phyloP scores from a whole-genome alignment of 2,329 filamentous ascomycete species.

The Parastagonospora avenae region DNA sequence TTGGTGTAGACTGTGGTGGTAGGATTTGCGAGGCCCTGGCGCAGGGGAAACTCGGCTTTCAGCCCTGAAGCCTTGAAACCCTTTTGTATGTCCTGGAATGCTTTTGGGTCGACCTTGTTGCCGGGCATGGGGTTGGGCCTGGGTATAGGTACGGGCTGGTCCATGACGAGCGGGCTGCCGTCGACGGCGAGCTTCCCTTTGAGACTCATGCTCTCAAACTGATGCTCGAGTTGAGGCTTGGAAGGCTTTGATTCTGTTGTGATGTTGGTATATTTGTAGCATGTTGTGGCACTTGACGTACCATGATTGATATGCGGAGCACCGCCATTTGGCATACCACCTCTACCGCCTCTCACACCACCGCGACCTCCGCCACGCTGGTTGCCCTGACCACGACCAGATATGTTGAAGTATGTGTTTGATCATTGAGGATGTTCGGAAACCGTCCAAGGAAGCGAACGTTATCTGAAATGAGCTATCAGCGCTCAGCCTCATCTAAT shows the following conservation, averaged over 20 bases:
- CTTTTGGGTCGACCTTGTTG: background rate
- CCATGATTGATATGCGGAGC: background rate
- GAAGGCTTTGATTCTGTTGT: background rate
- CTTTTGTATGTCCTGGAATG: background rate
- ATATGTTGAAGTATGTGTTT: background rate
- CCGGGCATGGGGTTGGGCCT: background rate
- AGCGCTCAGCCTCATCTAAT: background rate
- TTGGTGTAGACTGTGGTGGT: slow-evolving; percentile 7
- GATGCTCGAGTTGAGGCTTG: background rate
- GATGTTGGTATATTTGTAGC: background rate
- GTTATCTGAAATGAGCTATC: background rate
- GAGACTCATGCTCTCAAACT: background rate
- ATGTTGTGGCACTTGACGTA: background rate
- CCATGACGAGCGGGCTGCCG: slow-evolving; percentile 6
- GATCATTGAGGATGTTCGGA: background rate
- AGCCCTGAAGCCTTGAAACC: background rate
- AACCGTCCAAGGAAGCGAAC: background rate
- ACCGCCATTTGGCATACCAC: background rate
- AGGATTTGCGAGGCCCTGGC: background rate
- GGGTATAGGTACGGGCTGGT: background rate
- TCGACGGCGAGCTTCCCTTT: slow-evolving; percentile 1
- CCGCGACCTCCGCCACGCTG: background rate
- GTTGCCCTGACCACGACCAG: background rate
- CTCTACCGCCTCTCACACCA: background rate
- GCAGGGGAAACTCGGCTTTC: slow-evolving; percentile 8